Conservation (phyloP, 257 asterid species). For the Petunia axillaris region DNA sequence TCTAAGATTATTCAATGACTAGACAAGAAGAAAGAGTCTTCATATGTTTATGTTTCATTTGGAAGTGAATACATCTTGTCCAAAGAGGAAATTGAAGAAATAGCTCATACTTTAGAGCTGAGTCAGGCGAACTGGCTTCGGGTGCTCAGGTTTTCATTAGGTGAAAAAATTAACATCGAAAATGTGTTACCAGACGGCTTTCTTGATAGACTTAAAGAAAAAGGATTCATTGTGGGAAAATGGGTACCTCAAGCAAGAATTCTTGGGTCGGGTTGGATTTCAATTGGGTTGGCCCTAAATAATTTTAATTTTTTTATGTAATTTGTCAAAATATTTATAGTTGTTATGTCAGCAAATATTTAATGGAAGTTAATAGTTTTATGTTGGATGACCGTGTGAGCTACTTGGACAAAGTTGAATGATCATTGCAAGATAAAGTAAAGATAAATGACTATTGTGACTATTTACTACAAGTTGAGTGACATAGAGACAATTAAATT, state of each 20-base stretch:
- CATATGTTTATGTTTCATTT: slow-evolving; percentile 28
- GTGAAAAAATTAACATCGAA: too few species aligned
- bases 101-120: slow-evolving; percentile 44
- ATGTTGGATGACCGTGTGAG: too few species aligned
- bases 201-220: slow-evolving; percentile 36
- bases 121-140: slow-evolving; percentile 44
- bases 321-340: too few species aligned
- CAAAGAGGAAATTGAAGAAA: slow-evolving; percentile 31
- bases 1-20: slow-evolving; percentile 37
- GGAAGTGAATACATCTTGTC: slow-evolving; percentile 49
- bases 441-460: too few species aligned
- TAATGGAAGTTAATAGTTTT: too few species aligned
- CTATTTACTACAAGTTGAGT: too few species aligned
- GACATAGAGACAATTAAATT: too few species aligned
- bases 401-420: too few species aligned
- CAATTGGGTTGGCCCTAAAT: too few species aligned
- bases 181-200: slow-evolving; percentile 26
- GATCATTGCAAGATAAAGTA: too few species aligned
- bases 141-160: slow-evolving; percentile 27
- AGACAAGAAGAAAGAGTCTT: slow-evolving; percentile 7
- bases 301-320: too few species aligned
- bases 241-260: slow-evolving; percentile 50
- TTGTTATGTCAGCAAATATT: too few species aligned
- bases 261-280: neutral
- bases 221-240: slow-evolving; percentile 37